These are phyloP conservation scores for Ceratobasidium papillatum DNA, from an alignment of 1,284 basidiomycete species.

Conservation along the genomic window DNA sequence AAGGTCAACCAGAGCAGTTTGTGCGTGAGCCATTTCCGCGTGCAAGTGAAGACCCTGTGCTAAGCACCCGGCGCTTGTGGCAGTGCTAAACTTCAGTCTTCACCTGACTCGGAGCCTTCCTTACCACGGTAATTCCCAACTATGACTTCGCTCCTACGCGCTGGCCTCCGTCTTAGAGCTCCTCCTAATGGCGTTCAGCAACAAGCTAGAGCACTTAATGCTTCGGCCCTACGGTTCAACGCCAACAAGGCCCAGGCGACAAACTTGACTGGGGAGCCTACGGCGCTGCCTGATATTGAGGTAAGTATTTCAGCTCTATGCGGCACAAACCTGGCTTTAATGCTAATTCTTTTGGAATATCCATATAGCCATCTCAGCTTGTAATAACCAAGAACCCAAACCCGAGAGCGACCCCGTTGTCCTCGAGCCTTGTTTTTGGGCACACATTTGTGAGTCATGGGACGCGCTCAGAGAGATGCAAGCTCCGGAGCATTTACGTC, in stretches of 20 bases:
- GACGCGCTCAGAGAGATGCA: not conserved
- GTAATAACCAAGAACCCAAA: conserved; percentile 60
- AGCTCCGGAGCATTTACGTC: conserved; percentile 26
- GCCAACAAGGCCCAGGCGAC: conserved; percentile 46
- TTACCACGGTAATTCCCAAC: conserved; percentile 3
- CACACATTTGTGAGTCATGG: conserved; percentile 67
- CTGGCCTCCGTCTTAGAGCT: conserved; percentile 27
- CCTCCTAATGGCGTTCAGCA: not conserved
- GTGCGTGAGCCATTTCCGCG: conserved; percentile 26
- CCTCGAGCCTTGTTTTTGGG: conserved; percentile 69
- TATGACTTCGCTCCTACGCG: conserved; percentile 37
- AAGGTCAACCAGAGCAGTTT: not conserved
- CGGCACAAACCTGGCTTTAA: not conserved
- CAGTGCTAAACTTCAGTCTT: conserved; percentile 24
- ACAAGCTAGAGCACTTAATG: not conserved
- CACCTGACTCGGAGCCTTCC: not conserved
- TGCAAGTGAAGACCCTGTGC: not conserved
- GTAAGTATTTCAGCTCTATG: conserved; percentile 48
- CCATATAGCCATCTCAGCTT: conserved; percentile 58
- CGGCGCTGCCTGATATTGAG: conserved; percentile 57
- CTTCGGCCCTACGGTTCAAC: not conserved
- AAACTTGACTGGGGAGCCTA: conserved; percentile 59
- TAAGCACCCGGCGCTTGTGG: conserved; percentile 33
- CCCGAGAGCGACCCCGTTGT: conserved; percentile 63
- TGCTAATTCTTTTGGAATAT: not conserved